These are phyloP conservation scores for Neospora caninum DNA, from an alignment of 169 alveolate genomes.

Conservation along the genomic window DNA sequence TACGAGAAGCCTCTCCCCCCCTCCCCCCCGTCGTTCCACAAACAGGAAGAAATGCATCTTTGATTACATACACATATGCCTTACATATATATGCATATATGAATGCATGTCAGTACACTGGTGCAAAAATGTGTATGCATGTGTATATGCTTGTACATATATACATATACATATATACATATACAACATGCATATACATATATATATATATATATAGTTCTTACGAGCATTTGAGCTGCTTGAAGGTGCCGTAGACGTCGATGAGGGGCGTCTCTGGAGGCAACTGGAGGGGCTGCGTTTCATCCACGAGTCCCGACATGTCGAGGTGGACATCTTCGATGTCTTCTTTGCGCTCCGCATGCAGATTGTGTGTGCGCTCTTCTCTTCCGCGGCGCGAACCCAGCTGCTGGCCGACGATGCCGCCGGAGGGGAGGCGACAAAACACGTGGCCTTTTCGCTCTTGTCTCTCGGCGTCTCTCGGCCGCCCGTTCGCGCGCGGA, in stretches of 20 bases:
- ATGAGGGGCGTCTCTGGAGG: conserved; percentile 65
- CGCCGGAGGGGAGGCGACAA: background rate
- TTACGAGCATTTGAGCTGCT: conserved; percentile 45
- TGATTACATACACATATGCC: background rate
- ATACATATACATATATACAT: background rate
- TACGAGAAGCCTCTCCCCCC: no score
- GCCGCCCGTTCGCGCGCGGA: background rate
- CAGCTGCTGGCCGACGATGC: background rate
- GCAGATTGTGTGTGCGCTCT: background rate
- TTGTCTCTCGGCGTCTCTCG: background rate
- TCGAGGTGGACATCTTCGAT: conserved; percentile 41
- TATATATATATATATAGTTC: background rate
- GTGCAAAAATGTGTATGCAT: no score
- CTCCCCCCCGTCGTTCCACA: background rate
- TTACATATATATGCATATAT: background rate
- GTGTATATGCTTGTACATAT: background rate
- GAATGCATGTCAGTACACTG: background rate
- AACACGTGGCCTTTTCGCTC: background rate
- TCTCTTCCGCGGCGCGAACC: background rate
- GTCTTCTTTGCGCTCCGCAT: background rate
- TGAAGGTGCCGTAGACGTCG: conserved; percentile 58
- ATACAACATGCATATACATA: background rate
- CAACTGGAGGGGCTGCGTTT: conserved; percentile 59
- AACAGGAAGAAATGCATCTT: background rate
- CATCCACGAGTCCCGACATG: conserved; percentile 52